These are phyloP conservation scores for Puccinia horiana DNA, from an alignment of 1,284 basidiomycete genomes.

Conservation along the genomic window DNA sequence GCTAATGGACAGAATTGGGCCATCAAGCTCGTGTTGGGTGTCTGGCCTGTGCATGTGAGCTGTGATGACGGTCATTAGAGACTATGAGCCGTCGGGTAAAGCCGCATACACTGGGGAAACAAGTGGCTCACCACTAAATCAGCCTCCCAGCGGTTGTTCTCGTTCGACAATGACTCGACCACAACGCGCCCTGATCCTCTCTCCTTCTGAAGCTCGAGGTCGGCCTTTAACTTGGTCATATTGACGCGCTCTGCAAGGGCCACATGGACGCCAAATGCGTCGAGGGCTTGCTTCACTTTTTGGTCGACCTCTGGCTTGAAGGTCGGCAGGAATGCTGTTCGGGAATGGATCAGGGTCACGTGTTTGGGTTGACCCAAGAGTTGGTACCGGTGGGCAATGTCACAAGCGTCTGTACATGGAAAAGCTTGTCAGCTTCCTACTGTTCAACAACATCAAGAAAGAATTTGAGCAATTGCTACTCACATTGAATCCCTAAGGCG, in stretches of 20 bases:
- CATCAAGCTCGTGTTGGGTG: slow-evolving; percentile 40
- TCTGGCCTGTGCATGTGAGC: slow-evolving; percentile 43
- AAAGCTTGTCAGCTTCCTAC: neutral
- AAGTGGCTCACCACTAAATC: slow-evolving; percentile 47
- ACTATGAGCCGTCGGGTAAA: neutral
- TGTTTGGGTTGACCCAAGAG: slow-evolving; percentile 10
- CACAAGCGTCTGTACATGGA: slow-evolving; percentile 27
- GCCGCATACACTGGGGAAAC: neutral
- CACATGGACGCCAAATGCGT: neutral
- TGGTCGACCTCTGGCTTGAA: slow-evolving; percentile 31
- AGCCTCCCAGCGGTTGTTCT: slow-evolving; percentile 28
- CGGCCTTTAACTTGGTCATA: slow-evolving; percentile 21
- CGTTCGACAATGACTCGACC: slow-evolving; percentile 10
- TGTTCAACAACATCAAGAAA: neutral
- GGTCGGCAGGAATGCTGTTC: slow-evolving; percentile 17
- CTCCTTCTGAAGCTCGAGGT: neutral
- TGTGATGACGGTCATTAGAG: neutral
- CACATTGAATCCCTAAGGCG: slow-evolving; percentile 43
- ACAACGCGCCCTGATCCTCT: neutral
- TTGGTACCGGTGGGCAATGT: slow-evolving; percentile 39
- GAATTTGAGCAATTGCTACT: neutral
- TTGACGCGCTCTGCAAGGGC: slow-evolving; percentile 34
- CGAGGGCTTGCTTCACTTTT: slow-evolving; percentile 23
- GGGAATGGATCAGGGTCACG: slow-evolving; percentile 38
- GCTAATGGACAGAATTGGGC: slow-evolving; percentile 45